phyloP scores from a whole-genome alignment of 2,329 filamentous ascomycete species.

The Aspergillus alliaceus region DNA sequence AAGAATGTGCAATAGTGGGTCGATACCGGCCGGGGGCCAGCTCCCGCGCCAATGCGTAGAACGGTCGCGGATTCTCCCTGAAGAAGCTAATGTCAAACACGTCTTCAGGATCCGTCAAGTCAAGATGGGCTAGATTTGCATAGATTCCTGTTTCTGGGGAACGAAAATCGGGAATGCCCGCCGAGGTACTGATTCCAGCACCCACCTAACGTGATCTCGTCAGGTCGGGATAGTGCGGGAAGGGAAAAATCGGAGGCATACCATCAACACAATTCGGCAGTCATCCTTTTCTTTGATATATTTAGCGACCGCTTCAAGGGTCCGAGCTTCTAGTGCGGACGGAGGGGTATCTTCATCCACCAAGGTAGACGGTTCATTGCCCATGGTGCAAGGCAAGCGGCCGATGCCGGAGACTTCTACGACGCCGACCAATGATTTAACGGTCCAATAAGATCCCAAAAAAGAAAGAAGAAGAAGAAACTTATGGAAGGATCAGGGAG shows the following conservation, averaged over 20 bases:
- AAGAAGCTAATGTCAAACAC: conserved; percentile 95
- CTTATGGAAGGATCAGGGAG: background rate
- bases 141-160: conserved; percentile 93
- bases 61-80: conserved; percentile 76
- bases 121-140: conserved; percentile 80
- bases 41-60: conserved; percentile 89
- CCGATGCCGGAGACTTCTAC: conserved; percentile 21
- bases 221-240: background rate
- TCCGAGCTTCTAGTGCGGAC: conserved; percentile 65
- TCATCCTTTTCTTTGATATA: conserved; percentile 71
- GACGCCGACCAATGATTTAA: conserved; percentile 25
- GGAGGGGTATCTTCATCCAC: conserved; percentile 66
- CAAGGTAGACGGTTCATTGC: conserved; percentile 73
- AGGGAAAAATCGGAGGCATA: conserved; percentile 30
- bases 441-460: background rate
- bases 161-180: conserved; percentile 83
- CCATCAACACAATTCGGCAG: conserved; percentile 77
- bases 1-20: conserved; percentile 87
- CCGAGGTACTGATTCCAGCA: conserved; percentile 67
- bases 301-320: conserved; percentile 72
- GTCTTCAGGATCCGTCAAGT: conserved; percentile 85
- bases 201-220: conserved; percentile 57
- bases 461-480: background rate
- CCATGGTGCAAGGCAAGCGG: conserved; percentile 59
- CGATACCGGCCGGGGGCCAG: conserved; percentile 87